Evolutionary conservation across 108 stramenopile genomes (phyloP).

Genomic region (Cyclotella choctawhatcheeana): DNA sequence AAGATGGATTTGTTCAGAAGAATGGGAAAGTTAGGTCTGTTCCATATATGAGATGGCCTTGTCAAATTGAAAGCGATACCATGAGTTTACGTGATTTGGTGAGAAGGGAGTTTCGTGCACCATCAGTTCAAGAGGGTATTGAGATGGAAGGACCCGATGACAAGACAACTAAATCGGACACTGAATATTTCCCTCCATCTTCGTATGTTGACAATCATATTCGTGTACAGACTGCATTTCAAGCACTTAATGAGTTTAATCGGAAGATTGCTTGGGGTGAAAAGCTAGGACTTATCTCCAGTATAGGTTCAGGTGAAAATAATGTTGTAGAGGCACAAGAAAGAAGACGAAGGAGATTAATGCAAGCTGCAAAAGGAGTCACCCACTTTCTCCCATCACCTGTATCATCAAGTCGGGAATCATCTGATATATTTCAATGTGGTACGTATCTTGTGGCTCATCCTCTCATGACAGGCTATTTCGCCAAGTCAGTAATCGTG

Average conservation of each 20-base stretch:
- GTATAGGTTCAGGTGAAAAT: too few relatives aligned
- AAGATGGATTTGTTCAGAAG: constrained; percentile 36
- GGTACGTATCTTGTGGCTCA: constrained; percentile 83
- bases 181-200: constrained; percentile 40
- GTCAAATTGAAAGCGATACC: constrained; percentile 20
- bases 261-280: constrained; percentile 74
- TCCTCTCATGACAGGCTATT: constrained; percentile 81
- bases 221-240: constrained; percentile 71
- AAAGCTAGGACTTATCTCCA: constrained; percentile 29
- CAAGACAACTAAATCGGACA: background rate
- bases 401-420: background rate
- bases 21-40: constrained; percentile 29
- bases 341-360: constrained; percentile 22
- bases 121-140: constrained; percentile 25
- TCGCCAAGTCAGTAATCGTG: constrained; percentile 76
- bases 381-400: background rate
- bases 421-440: constrained; percentile 51
- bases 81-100: constrained; percentile 56
- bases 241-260: constrained; percentile 72
- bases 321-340: constrained; percentile 4
- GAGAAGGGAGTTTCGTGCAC: constrained; percentile 76
- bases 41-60: constrained; percentile 48
- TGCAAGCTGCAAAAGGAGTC: constrained; percentile 41
- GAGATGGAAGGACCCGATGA: background rate
- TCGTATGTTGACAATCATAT: constrained; percentile 47